Evolutionary conservation across 2,329 filamentous ascomycete genomes (phyloP).

Genomic region (Microcera coccophila): DNA sequence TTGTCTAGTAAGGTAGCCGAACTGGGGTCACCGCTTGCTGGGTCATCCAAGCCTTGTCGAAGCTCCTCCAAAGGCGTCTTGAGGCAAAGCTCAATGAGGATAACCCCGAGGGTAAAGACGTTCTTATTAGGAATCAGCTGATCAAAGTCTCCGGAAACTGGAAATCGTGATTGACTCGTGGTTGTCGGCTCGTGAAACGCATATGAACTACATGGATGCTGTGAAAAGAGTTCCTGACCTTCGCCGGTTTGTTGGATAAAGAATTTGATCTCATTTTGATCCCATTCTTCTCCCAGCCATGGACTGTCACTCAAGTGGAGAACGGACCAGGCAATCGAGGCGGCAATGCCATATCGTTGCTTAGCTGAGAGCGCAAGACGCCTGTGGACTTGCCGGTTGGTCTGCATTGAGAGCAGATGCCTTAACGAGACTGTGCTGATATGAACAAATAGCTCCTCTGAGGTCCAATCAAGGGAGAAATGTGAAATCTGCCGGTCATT

Average conservation of each 20-base stretch:
- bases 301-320: constrained; percentile 2
- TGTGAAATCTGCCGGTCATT: background rate
- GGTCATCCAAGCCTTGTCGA: background rate
- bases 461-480: background rate
- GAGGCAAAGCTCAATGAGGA: constrained; percentile 5
- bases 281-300: constrained; percentile 5
- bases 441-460: background rate
- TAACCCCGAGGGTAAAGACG: constrained; percentile 5
- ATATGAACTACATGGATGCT: background rate
- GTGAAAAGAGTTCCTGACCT: background rate
- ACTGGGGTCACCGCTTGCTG: background rate
- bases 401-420: background rate
- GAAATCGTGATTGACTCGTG: background rate
- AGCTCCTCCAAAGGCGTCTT: background rate
- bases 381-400: background rate
- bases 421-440: background rate
- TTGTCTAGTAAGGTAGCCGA: background rate
- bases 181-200: background rate
- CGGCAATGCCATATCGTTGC: constrained; percentile 2
- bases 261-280: background rate
- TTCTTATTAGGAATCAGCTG: constrained; percentile 2
- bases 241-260: background rate
- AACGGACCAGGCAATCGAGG: constrained; percentile 4
- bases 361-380: constrained; percentile 2
- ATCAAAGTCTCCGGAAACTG: background rate